Conservation (phyloP, 306 rosid genomes). For the Biancaea sappan region DNA sequence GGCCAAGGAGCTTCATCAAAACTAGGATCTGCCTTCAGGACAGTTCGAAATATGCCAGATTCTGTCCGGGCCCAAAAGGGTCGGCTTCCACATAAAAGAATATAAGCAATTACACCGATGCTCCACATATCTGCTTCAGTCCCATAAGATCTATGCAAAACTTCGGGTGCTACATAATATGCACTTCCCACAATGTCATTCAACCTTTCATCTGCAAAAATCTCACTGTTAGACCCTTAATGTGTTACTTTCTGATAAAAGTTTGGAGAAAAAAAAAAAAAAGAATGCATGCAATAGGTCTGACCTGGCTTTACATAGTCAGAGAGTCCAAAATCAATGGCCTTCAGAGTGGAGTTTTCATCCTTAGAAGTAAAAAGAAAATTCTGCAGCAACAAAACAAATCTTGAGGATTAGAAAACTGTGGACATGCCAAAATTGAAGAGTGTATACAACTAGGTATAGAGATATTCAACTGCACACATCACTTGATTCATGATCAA, state of each 20-base stretch:
- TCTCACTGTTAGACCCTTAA: neutral
- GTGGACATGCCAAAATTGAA: neutral
- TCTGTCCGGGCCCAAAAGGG: slow-evolving; percentile 73
- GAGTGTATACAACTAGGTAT: neutral
- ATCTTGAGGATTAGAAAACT: slow-evolving; percentile 4
- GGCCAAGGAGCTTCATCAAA: slow-evolving; percentile 78
- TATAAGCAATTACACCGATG: slow-evolving; percentile 73
- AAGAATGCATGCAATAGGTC: slow-evolving; percentile 15
- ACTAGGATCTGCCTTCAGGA: slow-evolving; percentile 62
- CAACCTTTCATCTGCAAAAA: slow-evolving; percentile 63
- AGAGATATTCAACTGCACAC: neutral
- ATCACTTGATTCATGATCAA: neutral
- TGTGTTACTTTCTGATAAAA: neutral
- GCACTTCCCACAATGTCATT: slow-evolving; percentile 77
- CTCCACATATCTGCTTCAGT: slow-evolving; percentile 79
- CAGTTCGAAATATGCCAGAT: slow-evolving; percentile 66
- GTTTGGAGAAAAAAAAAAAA: slow-evolving; percentile 26
- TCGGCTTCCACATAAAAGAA: slow-evolving; percentile 73
- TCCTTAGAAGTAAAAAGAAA: slow-evolving; percentile 59
- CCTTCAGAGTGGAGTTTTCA: slow-evolving; percentile 54
- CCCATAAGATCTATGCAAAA: slow-evolving; percentile 66
- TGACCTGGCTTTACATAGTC: slow-evolving; percentile 73
- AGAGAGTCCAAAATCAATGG: slow-evolving; percentile 68
- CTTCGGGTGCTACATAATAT: slow-evolving; percentile 74
- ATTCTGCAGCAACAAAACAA: slow-evolving; percentile 51